Conservation (phyloP, 2,329 filamentous ascomycete species). For the Triangularia setosa region DNA sequence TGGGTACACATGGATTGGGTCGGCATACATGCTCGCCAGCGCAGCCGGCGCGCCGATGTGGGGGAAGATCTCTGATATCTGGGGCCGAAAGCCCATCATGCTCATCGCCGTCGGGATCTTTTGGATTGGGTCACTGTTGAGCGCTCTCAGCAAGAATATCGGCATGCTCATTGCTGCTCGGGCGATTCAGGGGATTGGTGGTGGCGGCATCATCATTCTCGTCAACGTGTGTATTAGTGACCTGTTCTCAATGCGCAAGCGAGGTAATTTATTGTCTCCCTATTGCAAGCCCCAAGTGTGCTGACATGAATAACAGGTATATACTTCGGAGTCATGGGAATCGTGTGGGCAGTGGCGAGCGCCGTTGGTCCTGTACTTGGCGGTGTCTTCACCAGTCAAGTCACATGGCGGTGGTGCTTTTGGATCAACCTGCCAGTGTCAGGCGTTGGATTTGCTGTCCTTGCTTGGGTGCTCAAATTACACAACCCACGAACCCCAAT, state of each 20-base stretch:
- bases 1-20: constrained; percentile 76
- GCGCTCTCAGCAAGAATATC: constrained; percentile 44
- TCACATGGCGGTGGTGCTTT: constrained; percentile 58
- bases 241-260: constrained; percentile 45
- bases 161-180: constrained; percentile 44
- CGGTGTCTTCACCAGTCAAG: constrained; percentile 60
- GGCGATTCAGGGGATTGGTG: constrained; percentile 49
- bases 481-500: constrained; percentile 63
- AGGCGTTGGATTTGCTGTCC: constrained; percentile 54
- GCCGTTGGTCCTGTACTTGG: constrained; percentile 59
- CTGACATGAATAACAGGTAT: constrained; percentile 30
- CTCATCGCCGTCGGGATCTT: constrained; percentile 47
- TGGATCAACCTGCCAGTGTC: constrained; percentile 45
- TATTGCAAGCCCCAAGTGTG: not conserved
- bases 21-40: constrained; percentile 66
- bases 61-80: constrained; percentile 60
- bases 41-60: constrained; percentile 67
- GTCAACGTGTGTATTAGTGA: constrained; percentile 53
- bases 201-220: constrained; percentile 48
- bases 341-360: constrained; percentile 63
- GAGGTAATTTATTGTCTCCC: constrained; percentile 21
- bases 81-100: constrained; percentile 52
- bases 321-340: constrained; percentile 61
- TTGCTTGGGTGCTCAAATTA: constrained; percentile 62
- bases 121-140: constrained; percentile 48